Base-by-base conservation (phyloP, 1,139 yeast genomes). In the Blastobotrys indianensis region DNA sequence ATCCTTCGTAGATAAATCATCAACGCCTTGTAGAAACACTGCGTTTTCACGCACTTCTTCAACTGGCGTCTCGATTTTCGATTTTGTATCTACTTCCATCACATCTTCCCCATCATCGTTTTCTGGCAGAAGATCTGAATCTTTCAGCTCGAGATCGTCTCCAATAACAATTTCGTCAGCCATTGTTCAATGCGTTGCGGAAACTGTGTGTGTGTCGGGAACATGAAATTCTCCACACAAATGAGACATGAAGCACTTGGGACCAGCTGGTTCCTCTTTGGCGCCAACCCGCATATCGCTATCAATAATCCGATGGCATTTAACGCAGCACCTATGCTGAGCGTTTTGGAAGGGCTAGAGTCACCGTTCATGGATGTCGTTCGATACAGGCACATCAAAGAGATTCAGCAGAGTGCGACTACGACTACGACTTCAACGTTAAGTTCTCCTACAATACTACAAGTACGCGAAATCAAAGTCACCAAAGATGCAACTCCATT, bases 1-100 rank as follows among this genome's bases (percentile, higher is more conserved):
- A 47, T 82, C 84, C 39, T 75, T 72, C 2, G 87, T 81, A 36
- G 84, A 76, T 51, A 84, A 67, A 44, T 74, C 78, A 53, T 84
- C 87, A 1, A 84, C 92, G 15, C 94, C 94, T 42, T 67, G 61
- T 2, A 84, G 51, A 47, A 67, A 70, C 23, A 84, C 53, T 0
- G 84, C 76, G 41, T 77, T 79, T 1, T 54, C 17, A 9, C 40
- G 47, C 15, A 40, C 15, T 15, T 25, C 43, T 7, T n/a, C 36
- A 3, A 20, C 41, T 9, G 41, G 33, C 17, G 23, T 32, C 17
- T 31, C 37, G n/a, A 12, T 31, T 13, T 35, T 39, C 16, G 31
- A 20, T n/a, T 35, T 15, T 16, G 31, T 40, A 17, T 34, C 41
- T 10, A 25, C 32, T 11, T 35, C 37, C 30, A 37, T 28, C 17